Evolutionary conservation across 1,284 basidiomycete species (phyloP), one percentile per base, ranked within the genome.

Genomic region (Trichosporon asahii): DNA sequence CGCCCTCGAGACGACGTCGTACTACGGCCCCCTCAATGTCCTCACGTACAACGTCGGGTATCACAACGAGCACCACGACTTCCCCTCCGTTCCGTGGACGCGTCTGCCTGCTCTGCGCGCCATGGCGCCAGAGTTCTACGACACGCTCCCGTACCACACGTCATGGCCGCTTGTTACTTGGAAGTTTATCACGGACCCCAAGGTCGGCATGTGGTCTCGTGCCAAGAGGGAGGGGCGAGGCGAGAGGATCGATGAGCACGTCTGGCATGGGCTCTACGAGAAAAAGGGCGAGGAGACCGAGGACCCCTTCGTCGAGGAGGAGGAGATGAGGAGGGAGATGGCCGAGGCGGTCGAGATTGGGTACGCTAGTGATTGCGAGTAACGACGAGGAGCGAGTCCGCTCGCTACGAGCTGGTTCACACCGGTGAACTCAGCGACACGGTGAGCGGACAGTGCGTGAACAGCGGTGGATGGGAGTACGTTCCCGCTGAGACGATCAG

Each of bases 51-150:
- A 99, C 76, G 95, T 98, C 69, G 96, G 96, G 60, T 98, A 98
- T 81, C 96, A 98, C 82, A 98, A 98, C 84, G 96, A 99, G 81
- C 96, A 99, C 83, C 96, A 99, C 85, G 96, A 99, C 84, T 99
- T 99, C 84, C 95, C 96, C 8, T 94, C 93, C 2, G 86, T 99
- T 0, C 88, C 97, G 0, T 99, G 96, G 96, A 98, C 94, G 9
- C 89, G 92, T n/a, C 88, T 99, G 0, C 94, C 95, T 0, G 87
- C 89, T 9, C 88, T 99, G 18, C 89, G 90, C 29, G 86, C 87
- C 4, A 87, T 98, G 66, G 95, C 95, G 1, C 91, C 91, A 6
- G 96, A 99, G 82, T 97, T 92, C 82, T 99, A 99, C 85, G 92
- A 95, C 76, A 88, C 86, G 6, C 85, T 98, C 29, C 94, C 95